Evolutionary conservation across 441 rosid species (phyloP).

Genomic region (Pelargonium fulgidum): DNA sequence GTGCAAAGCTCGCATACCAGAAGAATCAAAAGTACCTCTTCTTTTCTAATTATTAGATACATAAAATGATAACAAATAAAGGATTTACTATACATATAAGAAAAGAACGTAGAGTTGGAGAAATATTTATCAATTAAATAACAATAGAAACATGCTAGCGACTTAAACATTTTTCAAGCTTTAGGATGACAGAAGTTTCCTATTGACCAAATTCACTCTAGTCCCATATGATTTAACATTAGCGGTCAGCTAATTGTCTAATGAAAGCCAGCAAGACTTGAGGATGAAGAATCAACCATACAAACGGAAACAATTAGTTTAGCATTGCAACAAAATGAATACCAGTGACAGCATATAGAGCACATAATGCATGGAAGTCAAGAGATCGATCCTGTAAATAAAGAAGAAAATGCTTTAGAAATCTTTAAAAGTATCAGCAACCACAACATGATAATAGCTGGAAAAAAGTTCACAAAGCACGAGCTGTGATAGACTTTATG

Average conservation of each 20-base stretch:
- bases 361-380: conserved; percentile 77
- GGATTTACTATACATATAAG: background rate
- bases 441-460: background rate
- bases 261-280: background rate
- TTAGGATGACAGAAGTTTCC: background rate
- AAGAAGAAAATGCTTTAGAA: conserved; percentile 3
- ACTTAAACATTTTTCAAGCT: background rate
- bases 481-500: conserved; percentile 3
- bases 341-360: conserved; percentile 97
- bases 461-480: conserved; percentile 5
- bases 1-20: background rate
- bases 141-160: background rate
- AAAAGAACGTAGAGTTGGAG: background rate
- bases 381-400: conserved; percentile 86
- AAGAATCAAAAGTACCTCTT: background rate
- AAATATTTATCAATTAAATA: too few species aligned
- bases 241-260: background rate
- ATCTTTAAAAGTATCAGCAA: conserved; percentile 13
- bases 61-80: background rate
- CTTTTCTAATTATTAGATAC: background rate
- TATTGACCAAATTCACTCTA: too few species aligned
- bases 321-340: conserved; percentile 18
- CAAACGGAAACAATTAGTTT: background rate
- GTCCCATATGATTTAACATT: background rate
- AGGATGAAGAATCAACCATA: background rate